These are phyloP conservation scores for Salix caprea DNA, from an alignment of 345 rosid species.

Conservation along the genomic window DNA sequence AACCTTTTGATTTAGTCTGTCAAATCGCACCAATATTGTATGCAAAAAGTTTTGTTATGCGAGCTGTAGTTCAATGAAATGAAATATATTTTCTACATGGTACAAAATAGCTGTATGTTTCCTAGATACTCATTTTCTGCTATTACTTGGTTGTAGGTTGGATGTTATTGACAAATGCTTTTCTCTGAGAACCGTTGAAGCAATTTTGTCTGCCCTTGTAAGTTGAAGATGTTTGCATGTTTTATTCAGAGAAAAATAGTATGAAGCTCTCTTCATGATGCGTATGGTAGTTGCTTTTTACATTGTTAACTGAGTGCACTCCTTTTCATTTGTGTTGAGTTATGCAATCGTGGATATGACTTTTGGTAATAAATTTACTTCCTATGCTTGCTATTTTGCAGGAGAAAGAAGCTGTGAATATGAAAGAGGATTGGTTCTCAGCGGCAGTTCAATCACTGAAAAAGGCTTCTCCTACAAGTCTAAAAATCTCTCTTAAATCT, in stretches of 20 bases:
- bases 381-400: conserved; percentile 19
- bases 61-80: background rate
- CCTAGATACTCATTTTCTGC: background rate
- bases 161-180: conserved; percentile 75
- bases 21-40: too few relatives aligned
- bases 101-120: background rate
- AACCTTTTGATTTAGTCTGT: background rate
- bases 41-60: background rate
- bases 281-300: background rate
- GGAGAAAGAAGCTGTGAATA: conserved; percentile 50
- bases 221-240: conserved; percentile 24
- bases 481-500: conserved; percentile 75
- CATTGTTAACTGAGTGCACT: background rate
- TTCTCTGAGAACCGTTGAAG: conserved; percentile 65
- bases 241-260: background rate
- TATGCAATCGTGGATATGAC: background rate
- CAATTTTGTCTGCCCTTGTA: conserved; percentile 79
- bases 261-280: background rate
- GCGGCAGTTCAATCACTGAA: conserved; percentile 48
- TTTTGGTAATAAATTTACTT: conserved; percentile 4
- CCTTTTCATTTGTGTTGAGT: background rate
- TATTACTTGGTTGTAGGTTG: conserved; percentile 44
- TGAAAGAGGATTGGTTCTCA: conserved; percentile 54
- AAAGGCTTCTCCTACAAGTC: conserved; percentile 84
- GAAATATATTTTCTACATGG: background rate